These are phyloP conservation scores for Lathyrus tuberosus DNA, from an alignment of 306 rosid species.

Conservation along the genomic window DNA sequence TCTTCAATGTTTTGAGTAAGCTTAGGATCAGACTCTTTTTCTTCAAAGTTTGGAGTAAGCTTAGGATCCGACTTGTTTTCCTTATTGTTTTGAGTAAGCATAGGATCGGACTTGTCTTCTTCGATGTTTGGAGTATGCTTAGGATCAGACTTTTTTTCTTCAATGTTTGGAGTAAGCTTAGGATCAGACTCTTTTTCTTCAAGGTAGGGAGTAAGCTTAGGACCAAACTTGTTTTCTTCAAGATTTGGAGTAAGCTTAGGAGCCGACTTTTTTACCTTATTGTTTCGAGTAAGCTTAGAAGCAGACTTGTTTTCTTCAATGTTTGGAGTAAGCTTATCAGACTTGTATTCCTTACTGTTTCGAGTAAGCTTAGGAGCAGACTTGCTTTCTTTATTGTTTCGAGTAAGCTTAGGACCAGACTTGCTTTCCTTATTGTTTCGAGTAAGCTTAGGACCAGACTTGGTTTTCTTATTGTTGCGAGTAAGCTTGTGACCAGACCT, in stretches of 20 bases:
- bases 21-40: slow-evolving; percentile 54
- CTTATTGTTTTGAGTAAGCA: slow-evolving; percentile 31
- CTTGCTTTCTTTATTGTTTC: slow-evolving; percentile 51
- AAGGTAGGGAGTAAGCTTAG: slow-evolving; percentile 37
- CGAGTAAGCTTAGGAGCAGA: slow-evolving; percentile 43
- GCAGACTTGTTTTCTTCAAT: slow-evolving; percentile 57
- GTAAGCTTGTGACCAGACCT: slow-evolving; percentile 48
- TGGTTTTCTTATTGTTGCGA: slow-evolving; percentile 48
- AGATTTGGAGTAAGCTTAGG: slow-evolving; percentile 36
- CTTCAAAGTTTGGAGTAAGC: slow-evolving; percentile 41
- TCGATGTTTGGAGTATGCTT: slow-evolving; percentile 37
- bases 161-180: slow-evolving; percentile 30
- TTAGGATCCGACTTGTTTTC: slow-evolving; percentile 53
- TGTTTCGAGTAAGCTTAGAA: slow-evolving; percentile 35
- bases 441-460: slow-evolving; percentile 44
- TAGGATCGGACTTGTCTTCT: slow-evolving; percentile 56
- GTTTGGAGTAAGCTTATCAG: slow-evolving; percentile 41
- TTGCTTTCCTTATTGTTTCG: slow-evolving; percentile 51
- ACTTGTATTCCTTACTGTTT: slow-evolving; percentile 53
- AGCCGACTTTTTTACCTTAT: slow-evolving; percentile 53
- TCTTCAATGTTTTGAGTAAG: slow-evolving; percentile 40
- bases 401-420: slow-evolving; percentile 43
- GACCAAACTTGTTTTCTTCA: slow-evolving; percentile 54
- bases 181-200: slow-evolving; percentile 57
- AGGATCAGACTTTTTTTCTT: slow-evolving; percentile 53